Conservation (phyloP, 2,329 filamentous ascomycete genomes). For the Helotiales sp. region DNA sequence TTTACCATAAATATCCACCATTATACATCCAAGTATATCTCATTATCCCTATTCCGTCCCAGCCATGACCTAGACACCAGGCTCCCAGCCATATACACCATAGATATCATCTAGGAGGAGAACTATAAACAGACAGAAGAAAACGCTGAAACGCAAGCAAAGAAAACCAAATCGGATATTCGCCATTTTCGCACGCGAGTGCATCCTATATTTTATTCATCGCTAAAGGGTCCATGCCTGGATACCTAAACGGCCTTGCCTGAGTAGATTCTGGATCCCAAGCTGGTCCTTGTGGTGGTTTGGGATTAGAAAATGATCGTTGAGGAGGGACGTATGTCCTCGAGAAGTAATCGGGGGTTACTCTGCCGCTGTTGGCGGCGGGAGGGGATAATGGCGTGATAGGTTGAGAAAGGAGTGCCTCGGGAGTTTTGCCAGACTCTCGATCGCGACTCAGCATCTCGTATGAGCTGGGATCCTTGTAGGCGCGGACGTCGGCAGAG, state of each 20-base stretch:
- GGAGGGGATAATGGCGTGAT: conserved; percentile 30
- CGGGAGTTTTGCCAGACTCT: conserved; percentile 32
- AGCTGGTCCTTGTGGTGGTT: conserved; percentile 36
- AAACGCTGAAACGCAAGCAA: conserved; percentile 26
- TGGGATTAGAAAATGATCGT: conserved; percentile 48
- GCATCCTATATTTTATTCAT: conserved; percentile 35
- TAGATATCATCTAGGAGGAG: background rate
- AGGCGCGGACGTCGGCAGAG: conserved; percentile 70
- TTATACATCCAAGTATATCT: background rate
- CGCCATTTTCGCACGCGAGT: background rate
- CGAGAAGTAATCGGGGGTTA: conserved; percentile 40
- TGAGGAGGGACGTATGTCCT: conserved; percentile 47
- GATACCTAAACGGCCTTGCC: conserved; percentile 21
- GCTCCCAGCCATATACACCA: background rate
- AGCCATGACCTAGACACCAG: conserved; percentile 11
- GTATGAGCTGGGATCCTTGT: conserved; percentile 69
- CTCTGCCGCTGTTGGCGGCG: conserved; percentile 29
- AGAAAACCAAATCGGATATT: conserved; percentile 1
- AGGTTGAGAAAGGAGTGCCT: conserved; percentile 23
- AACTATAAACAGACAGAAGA: conserved; percentile 21
- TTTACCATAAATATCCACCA: background rate
- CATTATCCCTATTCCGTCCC: conserved; percentile 3
- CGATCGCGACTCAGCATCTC: conserved; percentile 67
- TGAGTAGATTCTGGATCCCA: conserved; percentile 30
- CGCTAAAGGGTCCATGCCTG: conserved; percentile 29